These are phyloP conservation scores for Pythium pyrilobum DNA, from an alignment of 352 stramenopile species.

Conservation along the genomic window DNA sequence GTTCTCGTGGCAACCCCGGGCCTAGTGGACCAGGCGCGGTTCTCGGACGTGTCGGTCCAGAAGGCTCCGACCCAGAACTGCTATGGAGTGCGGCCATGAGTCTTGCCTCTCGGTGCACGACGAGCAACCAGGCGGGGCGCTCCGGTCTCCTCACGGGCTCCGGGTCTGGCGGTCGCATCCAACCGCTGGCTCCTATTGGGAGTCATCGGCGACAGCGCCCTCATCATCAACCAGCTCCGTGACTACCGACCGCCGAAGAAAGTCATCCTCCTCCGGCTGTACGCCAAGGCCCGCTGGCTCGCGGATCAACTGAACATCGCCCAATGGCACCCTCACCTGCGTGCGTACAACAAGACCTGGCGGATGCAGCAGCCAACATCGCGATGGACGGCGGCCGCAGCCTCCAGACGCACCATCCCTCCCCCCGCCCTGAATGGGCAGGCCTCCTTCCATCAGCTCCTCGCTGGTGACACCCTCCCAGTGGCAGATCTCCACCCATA, in stretches of 20 bases:
- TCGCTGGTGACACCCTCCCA: too few relatives aligned
- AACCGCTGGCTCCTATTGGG: neutral
- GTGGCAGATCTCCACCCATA: too few relatives aligned
- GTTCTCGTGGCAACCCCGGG: conserved; percentile 5
- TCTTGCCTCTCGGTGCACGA: neutral
- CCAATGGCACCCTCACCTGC: neutral
- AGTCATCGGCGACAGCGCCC: conserved; percentile 4
- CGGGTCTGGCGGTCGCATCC: neutral
- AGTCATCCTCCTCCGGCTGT: neutral
- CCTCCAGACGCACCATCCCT: neutral
- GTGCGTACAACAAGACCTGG: conserved; percentile 12
- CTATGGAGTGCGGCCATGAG: neutral
- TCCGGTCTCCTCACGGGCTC: neutral
- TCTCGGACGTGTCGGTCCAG: neutral
- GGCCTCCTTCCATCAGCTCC: too few relatives aligned
- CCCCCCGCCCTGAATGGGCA: too few relatives aligned
- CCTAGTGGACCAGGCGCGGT: neutral
- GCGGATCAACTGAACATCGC: neutral
- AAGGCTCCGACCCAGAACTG: neutral
- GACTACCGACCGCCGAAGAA: neutral
- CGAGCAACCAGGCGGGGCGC: conserved; percentile 5
- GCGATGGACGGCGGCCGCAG: conserved; percentile 2
- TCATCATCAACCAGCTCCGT: neutral
- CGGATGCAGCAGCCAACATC: conserved; percentile 1
- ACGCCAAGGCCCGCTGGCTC: neutral